Conservation (phyloP, 768 basidiomycete species). For the Tulasnella sp. region DNA sequence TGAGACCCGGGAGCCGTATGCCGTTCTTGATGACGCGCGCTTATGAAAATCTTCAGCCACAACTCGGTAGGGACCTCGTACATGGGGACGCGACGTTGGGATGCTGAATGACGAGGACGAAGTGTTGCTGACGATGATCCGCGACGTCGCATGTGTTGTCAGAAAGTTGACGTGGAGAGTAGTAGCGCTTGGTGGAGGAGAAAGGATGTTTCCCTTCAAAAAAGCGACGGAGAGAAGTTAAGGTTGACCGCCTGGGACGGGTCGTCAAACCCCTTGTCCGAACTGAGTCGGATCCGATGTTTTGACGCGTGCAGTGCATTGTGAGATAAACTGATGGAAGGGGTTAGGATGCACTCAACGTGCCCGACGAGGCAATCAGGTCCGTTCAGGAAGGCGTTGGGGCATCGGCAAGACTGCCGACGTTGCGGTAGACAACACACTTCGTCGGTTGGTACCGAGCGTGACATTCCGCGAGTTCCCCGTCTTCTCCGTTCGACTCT, state of each 20-base stretch:
- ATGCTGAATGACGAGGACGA: not conserved
- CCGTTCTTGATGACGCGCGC: slow-evolving; percentile 2
- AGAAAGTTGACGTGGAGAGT: not conserved
- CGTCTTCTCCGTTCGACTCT: not conserved
- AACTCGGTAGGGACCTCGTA: slow-evolving; percentile 3
- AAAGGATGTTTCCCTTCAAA: not conserved
- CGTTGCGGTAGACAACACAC: not conserved
- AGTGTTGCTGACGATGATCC: slow-evolving; percentile 1
- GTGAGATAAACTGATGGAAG: not conserved
- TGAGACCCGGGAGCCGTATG: not conserved
- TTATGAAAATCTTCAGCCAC: not conserved
- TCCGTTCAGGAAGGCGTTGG: not conserved
- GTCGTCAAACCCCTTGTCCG: slow-evolving; percentile 4
- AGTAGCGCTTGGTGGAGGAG: not conserved
- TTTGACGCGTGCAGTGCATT: not conserved
- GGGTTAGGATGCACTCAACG: not conserved
- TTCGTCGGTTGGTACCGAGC: not conserved
- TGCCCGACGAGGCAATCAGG: not conserved
- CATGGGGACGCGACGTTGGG: not conserved
- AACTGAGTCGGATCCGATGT: not conserved
- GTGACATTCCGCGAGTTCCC: not conserved
- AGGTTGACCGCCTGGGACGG: slow-evolving; percentile 4
- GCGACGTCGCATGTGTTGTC: not conserved
- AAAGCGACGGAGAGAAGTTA: slow-evolving; percentile 1
- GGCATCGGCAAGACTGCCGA: not conserved